These are phyloP conservation scores for Claviceps spartinae DNA, from an alignment of 2,329 filamentous ascomycete genomes.

Conservation along the genomic window DNA sequence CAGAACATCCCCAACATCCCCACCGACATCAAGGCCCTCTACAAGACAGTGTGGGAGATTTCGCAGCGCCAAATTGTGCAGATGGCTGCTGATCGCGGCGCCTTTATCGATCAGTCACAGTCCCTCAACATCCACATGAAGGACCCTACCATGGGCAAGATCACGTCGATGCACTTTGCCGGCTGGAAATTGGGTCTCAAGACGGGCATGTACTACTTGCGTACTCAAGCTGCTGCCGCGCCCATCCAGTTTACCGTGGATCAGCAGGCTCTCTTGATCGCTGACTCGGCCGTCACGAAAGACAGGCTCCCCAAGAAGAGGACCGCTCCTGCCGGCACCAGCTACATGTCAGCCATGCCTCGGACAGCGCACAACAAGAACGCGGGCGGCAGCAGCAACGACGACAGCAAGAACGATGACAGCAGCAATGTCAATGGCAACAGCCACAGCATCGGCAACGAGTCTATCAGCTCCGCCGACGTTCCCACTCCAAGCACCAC, in stretches of 20 bases:
- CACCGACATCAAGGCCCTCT: slow-evolving; percentile 85
- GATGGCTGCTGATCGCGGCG: slow-evolving; percentile 96
- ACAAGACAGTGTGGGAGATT: slow-evolving; percentile 99
- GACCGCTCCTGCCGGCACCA: slow-evolving; percentile 38
- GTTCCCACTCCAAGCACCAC: slow-evolving; percentile 57
- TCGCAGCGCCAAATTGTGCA: slow-evolving; percentile 90
- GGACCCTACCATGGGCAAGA: slow-evolving; percentile 98
- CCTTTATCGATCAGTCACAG: slow-evolving; percentile 97
- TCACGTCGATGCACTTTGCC: slow-evolving; percentile 98
- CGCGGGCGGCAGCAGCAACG: slow-evolving; percentile 20
- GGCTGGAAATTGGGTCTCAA: slow-evolving; percentile 99
- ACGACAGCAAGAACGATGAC: not conserved
- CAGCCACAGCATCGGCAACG: slow-evolving; percentile 10
- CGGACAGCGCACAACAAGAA: slow-evolving; percentile 53
- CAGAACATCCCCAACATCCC: slow-evolving; percentile 97
- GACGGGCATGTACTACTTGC: slow-evolving; percentile 99
- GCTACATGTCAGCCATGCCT: slow-evolving; percentile 47
- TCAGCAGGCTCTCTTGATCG: slow-evolving; percentile 82
- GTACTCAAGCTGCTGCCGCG: slow-evolving; percentile 89
- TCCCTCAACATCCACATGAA: slow-evolving; percentile 99
- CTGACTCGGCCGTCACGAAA: slow-evolving; percentile 65
- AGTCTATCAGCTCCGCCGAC: slow-evolving; percentile 35
- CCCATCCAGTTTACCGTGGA: slow-evolving; percentile 99
- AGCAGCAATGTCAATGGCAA: not conserved
- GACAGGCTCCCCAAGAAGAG: slow-evolving; percentile 57